phyloP scores from a whole-genome alignment of 2,329 filamentous ascomycete genomes.

The Aspergillus candidus region DNA sequence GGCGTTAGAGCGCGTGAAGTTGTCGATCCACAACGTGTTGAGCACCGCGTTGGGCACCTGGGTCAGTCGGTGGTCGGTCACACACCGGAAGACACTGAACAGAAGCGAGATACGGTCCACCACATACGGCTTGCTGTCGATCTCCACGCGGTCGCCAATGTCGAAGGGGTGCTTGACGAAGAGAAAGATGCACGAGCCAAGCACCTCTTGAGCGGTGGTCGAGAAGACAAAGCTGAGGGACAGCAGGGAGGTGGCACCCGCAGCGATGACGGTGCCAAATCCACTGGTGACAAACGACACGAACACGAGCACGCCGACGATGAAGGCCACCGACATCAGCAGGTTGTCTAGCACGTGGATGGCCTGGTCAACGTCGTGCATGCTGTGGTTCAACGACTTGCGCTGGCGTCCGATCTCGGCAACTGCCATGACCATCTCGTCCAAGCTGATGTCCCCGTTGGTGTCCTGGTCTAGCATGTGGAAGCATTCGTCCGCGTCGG shows the following conservation, averaged over 20 bases:
- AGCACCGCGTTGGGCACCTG: slow-evolving; percentile 87
- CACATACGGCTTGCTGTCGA: slow-evolving; percentile 60
- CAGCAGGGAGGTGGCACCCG: slow-evolving; percentile 83
- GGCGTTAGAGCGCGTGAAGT: slow-evolving; percentile 80
- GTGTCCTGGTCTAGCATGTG: slow-evolving; percentile 71
- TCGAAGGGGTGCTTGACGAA: slow-evolving; percentile 99
- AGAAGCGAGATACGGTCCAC: slow-evolving; percentile 93
- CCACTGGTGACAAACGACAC: slow-evolving; percentile 83
- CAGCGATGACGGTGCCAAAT: slow-evolving; percentile 79
- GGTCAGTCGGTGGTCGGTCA: slow-evolving; percentile 71
- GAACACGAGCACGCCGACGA: slow-evolving; percentile 80
- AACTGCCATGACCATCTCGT: slow-evolving; percentile 89
- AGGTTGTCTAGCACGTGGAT: slow-evolving; percentile 86
- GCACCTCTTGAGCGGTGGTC: slow-evolving; percentile 83
- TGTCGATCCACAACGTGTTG: slow-evolving; percentile 92
- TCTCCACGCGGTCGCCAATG: slow-evolving; percentile 88
- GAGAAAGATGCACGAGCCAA: slow-evolving; percentile 97
- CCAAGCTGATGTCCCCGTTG: slow-evolving; percentile 90
- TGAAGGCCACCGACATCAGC: slow-evolving; percentile 70
- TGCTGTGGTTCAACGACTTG: slow-evolving; percentile 82
- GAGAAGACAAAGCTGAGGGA: slow-evolving; percentile 97
- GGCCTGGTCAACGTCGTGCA: slow-evolving; percentile 96
- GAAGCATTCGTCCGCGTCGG: slow-evolving; percentile 83
- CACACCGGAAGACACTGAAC: slow-evolving; percentile 83
- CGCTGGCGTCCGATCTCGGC: slow-evolving; percentile 77